phyloP scores from a whole-genome alignment of 2,329 filamentous ascomycete species.

The Stachybotrys chartarum region DNA sequence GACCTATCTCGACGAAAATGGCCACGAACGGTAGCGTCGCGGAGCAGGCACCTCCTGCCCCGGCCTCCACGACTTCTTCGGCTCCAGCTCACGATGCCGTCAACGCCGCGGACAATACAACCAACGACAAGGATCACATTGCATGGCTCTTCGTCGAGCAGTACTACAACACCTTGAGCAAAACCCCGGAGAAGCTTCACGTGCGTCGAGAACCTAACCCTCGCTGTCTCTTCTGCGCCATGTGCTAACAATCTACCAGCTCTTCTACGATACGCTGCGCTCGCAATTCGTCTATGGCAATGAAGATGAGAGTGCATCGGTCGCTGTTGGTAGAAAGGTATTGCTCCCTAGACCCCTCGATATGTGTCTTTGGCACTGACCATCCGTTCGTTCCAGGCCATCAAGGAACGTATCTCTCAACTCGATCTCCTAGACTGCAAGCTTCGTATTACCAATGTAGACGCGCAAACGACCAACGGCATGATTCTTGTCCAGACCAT shows the following conservation, averaged over 20 bases:
- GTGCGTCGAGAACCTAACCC: slow-evolving; percentile 31
- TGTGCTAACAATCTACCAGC: slow-evolving; percentile 73
- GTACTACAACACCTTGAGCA: slow-evolving; percentile 97
- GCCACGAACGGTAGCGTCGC: slow-evolving; percentile 50
- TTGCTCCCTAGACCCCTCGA: slow-evolving; percentile 2
- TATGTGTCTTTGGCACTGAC: background rate
- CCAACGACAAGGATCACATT: slow-evolving; percentile 80
- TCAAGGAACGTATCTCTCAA: slow-evolving; percentile 88
- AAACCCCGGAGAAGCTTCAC: slow-evolving; percentile 87
- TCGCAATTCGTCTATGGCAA: slow-evolving; percentile 91
- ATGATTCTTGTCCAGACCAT: slow-evolving; percentile 98
- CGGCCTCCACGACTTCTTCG: slow-evolving; percentile 26
- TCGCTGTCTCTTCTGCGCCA: slow-evolving; percentile 78
- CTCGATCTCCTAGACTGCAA: slow-evolving; percentile 97
- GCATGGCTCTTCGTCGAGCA: slow-evolving; percentile 99
- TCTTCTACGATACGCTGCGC: slow-evolving; percentile 85
- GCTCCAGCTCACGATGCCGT: slow-evolving; percentile 23
- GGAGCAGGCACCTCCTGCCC: slow-evolving; percentile 38
- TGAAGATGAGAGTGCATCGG: slow-evolving; percentile 81
- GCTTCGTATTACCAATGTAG: slow-evolving; percentile 95
- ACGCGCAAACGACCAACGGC: slow-evolving; percentile 85
- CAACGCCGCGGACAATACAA: slow-evolving; percentile 30
- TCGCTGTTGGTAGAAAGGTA: slow-evolving; percentile 83
- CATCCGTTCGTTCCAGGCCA: slow-evolving; percentile 49
- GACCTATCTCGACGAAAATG: slow-evolving; percentile 28